Evolutionary conservation across 192 early-diverging fungal genomes (phyloP), one percentile per base, ranked within the genome.

Genomic region (Coemansia sp.): DNA sequence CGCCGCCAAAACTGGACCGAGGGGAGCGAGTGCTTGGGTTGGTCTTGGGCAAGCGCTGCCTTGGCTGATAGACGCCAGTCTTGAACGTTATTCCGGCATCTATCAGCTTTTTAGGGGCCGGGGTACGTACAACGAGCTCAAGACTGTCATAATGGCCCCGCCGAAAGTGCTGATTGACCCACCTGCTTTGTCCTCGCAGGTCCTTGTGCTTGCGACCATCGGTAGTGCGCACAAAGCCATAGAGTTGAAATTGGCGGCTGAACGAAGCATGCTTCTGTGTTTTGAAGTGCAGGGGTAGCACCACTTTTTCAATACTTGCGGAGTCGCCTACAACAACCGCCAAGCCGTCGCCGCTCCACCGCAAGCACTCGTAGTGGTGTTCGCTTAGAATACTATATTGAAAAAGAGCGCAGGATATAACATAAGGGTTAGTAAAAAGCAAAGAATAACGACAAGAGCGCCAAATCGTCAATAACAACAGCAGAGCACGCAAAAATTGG

Each of bases 201-300:
- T 53, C 9, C 29, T 69, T 73, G 18, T 52, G 32, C 40, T 74
- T 80, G 56, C 77, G 71, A n/a, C 68, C 68, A 40, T 80, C 77
- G 9, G 67, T 74, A 4, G 46, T 60, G 55, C 72, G 68, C 3
- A 21, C 21, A 40, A 80, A 80, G 12, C 61, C 63, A 17, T 80
- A 80, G n/a, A 80, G 53, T 42, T 80, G 72, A 40, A 74, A 57
- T 39, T 80, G 78, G 43, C 78, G 78, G 0, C 60, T 71, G 32
- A 80, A 74, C 2, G 78, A 80, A 14, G 52, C 35, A 29, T 54
- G 70, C 52, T 68, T 62, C 2, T 24, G 15, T 0, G 78, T 80
- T 1, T 60, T 26, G 19, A 71, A 80, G 53, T 71, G 10, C 12
- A 42, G 32, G 4, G 60, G 35, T 4, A 80, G 58, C 3, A 80